phyloP scores from a whole-genome alignment of 352 stramenopile genomes.

The Discostella stelligera region DNA sequence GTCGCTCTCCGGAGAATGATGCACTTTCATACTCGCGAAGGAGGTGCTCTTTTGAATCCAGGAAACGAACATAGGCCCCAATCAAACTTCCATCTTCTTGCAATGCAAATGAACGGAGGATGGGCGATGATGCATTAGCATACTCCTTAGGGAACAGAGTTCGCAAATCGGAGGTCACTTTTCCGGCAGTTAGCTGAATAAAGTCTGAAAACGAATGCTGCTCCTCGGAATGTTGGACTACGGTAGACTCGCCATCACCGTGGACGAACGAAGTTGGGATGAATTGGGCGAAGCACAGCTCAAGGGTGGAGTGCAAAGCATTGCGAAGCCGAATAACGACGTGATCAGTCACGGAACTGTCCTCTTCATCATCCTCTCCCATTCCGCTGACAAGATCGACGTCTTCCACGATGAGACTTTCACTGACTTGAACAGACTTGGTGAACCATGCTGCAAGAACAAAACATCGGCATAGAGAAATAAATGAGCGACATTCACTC shows the following conservation, averaged over 20 bases:
- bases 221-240: slow-evolving; percentile 45
- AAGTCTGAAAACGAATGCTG: slow-evolving; percentile 57
- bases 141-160: slow-evolving; percentile 68
- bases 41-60: slow-evolving; percentile 50
- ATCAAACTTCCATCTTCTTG: slow-evolving; percentile 62
- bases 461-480: slow-evolving; percentile 2
- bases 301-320: slow-evolving; percentile 54
- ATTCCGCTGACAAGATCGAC: slow-evolving; percentile 40
- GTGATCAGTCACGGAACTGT: slow-evolving; percentile 41
- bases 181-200: slow-evolving; percentile 54
- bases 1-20: slow-evolving; percentile 23
- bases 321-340: slow-evolving; percentile 57
- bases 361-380: slow-evolving; percentile 31
- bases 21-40: slow-evolving; percentile 32
- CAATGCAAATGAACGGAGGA: slow-evolving; percentile 60
- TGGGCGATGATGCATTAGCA: slow-evolving; percentile 43
- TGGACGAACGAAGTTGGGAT: slow-evolving; percentile 48
- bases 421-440: slow-evolving; percentile 26
- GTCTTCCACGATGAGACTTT: slow-evolving; percentile 41
- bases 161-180: slow-evolving; percentile 62
- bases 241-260: slow-evolving; percentile 41
- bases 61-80: slow-evolving; percentile 55
- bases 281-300: slow-evolving; percentile 73
- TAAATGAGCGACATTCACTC: slow-evolving; percentile 2
- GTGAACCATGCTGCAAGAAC: slow-evolving; percentile 30